Evolutionary conservation across 2,329 filamentous ascomycete genomes (phyloP).

Genomic region (Bipolaris gigantea): DNA sequence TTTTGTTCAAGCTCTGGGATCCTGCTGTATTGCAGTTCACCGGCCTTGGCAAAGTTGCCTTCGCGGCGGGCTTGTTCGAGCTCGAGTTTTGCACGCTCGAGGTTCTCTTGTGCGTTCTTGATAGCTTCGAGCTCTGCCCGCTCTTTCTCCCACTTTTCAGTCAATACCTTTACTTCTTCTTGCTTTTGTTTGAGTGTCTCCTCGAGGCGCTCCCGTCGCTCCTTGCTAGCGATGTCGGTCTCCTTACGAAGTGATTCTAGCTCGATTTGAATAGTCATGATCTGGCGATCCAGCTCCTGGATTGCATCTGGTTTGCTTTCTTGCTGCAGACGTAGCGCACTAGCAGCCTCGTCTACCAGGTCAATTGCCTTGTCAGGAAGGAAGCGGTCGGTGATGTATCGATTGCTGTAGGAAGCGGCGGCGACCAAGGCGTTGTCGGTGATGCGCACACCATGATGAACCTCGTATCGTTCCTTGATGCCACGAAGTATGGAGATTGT

Average conservation of each 20-base stretch:
- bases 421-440: slow-evolving; percentile 90
- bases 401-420: slow-evolving; percentile 87
- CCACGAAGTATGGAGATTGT: slow-evolving; percentile 94
- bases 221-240: slow-evolving; percentile 83
- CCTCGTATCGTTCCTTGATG: slow-evolving; percentile 97
- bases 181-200: slow-evolving; percentile 73
- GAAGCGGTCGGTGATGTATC: slow-evolving; percentile 95
- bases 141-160: slow-evolving; percentile 87
- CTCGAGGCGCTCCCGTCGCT: slow-evolving; percentile 85
- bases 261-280: slow-evolving; percentile 97
- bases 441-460: slow-evolving; percentile 94
- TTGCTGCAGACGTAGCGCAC: slow-evolving; percentile 85
- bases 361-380: slow-evolving; percentile 97
- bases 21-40: slow-evolving; percentile 82
- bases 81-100: slow-evolving; percentile 82
- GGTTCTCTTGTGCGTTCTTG: slow-evolving; percentile 83
- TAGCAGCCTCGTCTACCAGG: slow-evolving; percentile 92
- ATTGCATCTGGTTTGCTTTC: slow-evolving; percentile 97
- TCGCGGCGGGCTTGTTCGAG: slow-evolving; percentile 84
- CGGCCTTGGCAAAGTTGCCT: slow-evolving; percentile 87
- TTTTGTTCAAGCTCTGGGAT: slow-evolving; percentile 81
- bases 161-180: slow-evolving; percentile 73
- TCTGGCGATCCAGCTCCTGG: slow-evolving; percentile 86
- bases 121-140: slow-evolving; percentile 81
- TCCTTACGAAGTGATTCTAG: slow-evolving; percentile 93